Evolutionary conservation across 805 yeast species (phyloP), one percentile per base, ranked within the genome.

Genomic region (Starmerella apicola): DNA sequence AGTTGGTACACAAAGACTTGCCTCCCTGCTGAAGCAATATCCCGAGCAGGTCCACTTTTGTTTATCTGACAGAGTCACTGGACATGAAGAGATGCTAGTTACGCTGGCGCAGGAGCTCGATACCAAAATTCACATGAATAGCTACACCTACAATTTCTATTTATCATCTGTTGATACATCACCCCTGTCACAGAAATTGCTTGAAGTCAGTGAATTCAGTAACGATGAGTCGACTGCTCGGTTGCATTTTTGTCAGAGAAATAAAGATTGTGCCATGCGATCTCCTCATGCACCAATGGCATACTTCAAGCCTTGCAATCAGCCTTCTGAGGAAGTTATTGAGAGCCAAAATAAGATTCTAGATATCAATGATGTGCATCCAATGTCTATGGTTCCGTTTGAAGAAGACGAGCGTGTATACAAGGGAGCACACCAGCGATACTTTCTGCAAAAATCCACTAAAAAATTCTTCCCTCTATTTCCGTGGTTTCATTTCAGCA

Each of bases 61-160:
- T 35, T 65, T 72, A 36, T 50, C 53, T 3, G 72, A 70, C 38
- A 21, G 41, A 4, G 57, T 58, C 0, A 51, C 66, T 3, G 80
- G 80, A 2, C 72, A 71, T 45, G 81, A 74, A 48, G 72, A 71
- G 38, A 67, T 64, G 0, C 69, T 76, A 70, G 56, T 64, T 2
- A 59, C 60, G 4, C 46, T 71, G 3, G 54, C 58, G 0, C 37
- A 49, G 0, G 34, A 45, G 3, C 53, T 58, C 32, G 39, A 50
- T 2, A 48, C 54, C 2, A 49, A 49, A 27, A 44, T 64, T 8
- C 68, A 65, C 41, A 45, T 58, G 19, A 62, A 56, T 32, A n/a
- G 37, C 3, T 58, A 57, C 32, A 35, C 48, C 10, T 48, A 38
- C 39, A 30, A 47, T 12, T 46, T 60, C 25, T 55, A 55, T 21